A percentile compares a stretch with the other conserved stretches of the same genome.
These are phyloP conservation scores for Tuber indicum DNA, from an alignment of 495 filamentous ascomycete species.

Conservation along the genomic window DNA sequence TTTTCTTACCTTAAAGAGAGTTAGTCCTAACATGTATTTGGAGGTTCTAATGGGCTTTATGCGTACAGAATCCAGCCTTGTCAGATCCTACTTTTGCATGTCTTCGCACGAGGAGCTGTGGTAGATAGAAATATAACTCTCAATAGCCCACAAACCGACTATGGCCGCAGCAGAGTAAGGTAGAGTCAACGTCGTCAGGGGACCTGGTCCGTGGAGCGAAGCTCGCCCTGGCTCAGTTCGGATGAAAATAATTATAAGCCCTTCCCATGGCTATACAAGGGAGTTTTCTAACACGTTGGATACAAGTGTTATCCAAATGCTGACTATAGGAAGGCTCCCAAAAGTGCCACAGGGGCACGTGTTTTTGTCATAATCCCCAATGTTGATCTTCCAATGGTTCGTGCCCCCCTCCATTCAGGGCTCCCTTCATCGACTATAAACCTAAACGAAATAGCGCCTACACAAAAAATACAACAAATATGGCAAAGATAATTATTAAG, in stretches of 20 bases:
- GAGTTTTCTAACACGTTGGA: slow-evolving; percentile 11
- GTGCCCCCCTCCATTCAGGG: background rate
- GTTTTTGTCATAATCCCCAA: slow-evolving; percentile 90
- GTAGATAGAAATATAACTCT: slow-evolving; percentile 26
- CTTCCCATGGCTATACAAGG: background rate
- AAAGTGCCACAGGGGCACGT: slow-evolving; percentile 86
- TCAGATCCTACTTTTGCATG: slow-evolving; percentile 73
- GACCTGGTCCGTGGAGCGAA: slow-evolving; percentile 80
- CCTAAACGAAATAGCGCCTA: slow-evolving; percentile 49
- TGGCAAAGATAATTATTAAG: slow-evolving; percentile 67
- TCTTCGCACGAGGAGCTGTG: background rate
- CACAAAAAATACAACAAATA: slow-evolving; percentile 98
- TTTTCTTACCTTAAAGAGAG: background rate
- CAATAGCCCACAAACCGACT: slow-evolving; percentile 68
- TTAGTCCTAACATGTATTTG: slow-evolving; percentile 7
- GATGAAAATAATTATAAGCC: slow-evolving; percentile 60
- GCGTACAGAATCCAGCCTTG: slow-evolving; percentile 74
- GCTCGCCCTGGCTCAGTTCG: slow-evolving; percentile 40
- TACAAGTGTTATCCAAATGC: slow-evolving; percentile 79
- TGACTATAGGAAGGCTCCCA: slow-evolving; percentile 64
- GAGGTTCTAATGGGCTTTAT: slow-evolving; percentile 87
- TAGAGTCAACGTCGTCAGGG: slow-evolving; percentile 62
- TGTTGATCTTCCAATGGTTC: slow-evolving; percentile 79
- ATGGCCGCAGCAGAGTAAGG: slow-evolving; percentile 62
- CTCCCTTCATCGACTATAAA: background rate